Conservation (phyloP, 2,329 filamentous ascomycete genomes). For the Paecilomyces fulvus region DNA sequence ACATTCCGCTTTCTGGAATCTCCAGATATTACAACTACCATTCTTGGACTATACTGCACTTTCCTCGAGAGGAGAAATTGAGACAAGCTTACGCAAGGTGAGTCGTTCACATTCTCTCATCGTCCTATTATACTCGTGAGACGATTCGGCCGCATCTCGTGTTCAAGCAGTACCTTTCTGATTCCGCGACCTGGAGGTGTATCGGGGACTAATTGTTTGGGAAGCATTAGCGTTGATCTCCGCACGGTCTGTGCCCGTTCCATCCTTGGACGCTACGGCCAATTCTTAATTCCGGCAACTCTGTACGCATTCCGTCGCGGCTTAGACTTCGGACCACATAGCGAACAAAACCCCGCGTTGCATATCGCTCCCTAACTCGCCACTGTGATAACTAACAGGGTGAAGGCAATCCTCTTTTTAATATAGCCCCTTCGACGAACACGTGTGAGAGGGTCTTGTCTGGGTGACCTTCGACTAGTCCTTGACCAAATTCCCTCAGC, state of each 20-base stretch:
- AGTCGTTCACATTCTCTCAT: neutral
- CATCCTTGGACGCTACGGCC: neutral
- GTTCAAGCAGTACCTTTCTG: neutral
- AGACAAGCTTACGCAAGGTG: neutral
- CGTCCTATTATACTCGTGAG: neutral
- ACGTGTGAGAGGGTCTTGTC: conserved; percentile 7
- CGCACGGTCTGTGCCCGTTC: neutral
- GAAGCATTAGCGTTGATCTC: neutral
- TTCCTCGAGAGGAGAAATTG: neutral
- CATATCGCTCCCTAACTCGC: neutral
- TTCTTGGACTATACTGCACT: neutral
- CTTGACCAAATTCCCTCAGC: conserved; percentile 23
- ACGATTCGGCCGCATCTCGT: neutral
- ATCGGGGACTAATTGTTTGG: neutral
- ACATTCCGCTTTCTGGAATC: neutral
- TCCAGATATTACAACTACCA: neutral
- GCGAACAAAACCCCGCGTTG: neutral
- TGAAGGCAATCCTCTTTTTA: neutral
- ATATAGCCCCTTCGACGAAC: neutral
- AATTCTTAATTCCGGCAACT: neutral
- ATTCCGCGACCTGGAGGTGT: neutral
- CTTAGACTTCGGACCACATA: neutral
- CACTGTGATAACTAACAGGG: neutral
- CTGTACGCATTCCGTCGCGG: neutral
- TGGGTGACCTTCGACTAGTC: conserved; percentile 16